Evolutionary conservation across 768 basidiomycete genomes (phyloP).

Genomic region (Lentinula sp.): DNA sequence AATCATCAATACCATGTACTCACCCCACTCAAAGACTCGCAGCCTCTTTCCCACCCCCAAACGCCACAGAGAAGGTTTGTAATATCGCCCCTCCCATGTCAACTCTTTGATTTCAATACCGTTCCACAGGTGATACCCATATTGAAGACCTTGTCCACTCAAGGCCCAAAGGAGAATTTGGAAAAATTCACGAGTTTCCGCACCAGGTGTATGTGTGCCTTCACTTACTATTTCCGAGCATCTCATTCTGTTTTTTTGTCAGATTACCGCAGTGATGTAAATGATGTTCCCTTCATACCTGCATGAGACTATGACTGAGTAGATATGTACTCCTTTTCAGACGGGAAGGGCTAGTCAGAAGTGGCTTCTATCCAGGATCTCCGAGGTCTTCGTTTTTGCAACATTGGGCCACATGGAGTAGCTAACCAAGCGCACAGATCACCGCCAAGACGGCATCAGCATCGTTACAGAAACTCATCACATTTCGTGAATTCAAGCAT

Average conservation of each 20-base stretch:
- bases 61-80: conserved; percentile 46
- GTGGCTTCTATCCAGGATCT: conserved; percentile 68
- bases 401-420: conserved; percentile 1
- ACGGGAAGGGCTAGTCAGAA: conserved; percentile 70
- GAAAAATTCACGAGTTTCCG: conserved; percentile 64
- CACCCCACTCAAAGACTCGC: conserved; percentile 14
- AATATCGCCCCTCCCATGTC: background rate
- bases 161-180: conserved; percentile 60
- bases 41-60: conserved; percentile 55
- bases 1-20: conserved; percentile 11
- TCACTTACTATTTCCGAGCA: conserved; percentile 7
- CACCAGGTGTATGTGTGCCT: conserved; percentile 54
- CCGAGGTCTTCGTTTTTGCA: conserved; percentile 37
- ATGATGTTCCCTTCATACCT: conserved; percentile 10
- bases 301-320: conserved; percentile 12
- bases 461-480: conserved; percentile 50
- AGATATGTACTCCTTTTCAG: conserved; percentile 26
- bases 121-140: conserved; percentile 40
- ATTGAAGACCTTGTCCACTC: conserved; percentile 58
- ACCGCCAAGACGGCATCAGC: conserved; percentile 57
- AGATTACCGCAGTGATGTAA: conserved; percentile 77
- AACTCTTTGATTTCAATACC: background rate
- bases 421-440: conserved; percentile 34
- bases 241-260: conserved; percentile 14
- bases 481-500: conserved; percentile 68